phyloP scores from a whole-genome alignment of 2,329 filamentous ascomycete species.

The Aspergillus sergii region DNA sequence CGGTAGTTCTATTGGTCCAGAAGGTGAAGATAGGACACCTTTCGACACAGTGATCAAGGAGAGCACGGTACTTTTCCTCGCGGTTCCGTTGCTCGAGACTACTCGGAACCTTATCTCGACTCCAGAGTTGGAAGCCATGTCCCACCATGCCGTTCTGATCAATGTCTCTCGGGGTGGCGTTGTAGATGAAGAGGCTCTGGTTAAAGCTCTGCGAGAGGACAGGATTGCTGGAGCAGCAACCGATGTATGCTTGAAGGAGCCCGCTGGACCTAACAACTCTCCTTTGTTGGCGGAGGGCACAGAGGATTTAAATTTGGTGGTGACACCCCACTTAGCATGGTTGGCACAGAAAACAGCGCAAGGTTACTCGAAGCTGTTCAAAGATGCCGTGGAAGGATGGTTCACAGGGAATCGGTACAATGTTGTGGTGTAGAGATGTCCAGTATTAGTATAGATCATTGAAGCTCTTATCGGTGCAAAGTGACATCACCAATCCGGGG shows the following conservation, averaged over 20 bases:
- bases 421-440: neutral
- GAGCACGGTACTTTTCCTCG: slow-evolving; percentile 36
- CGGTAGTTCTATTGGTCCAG: slow-evolving; percentile 11
- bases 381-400: slow-evolving; percentile 52
- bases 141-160: slow-evolving; percentile 48
- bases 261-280: slow-evolving; percentile 47
- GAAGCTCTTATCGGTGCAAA: neutral
- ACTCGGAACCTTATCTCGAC: slow-evolving; percentile 39
- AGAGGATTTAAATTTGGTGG: slow-evolving; percentile 52
- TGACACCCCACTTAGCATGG: slow-evolving; percentile 60
- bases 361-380: slow-evolving; percentile 49
- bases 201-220: slow-evolving; percentile 47
- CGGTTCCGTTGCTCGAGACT: slow-evolving; percentile 32
- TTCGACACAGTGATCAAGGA: slow-evolving; percentile 34
- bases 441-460: neutral
- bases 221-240: slow-evolving; percentile 54
- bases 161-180: slow-evolving; percentile 56
- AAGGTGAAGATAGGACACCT: slow-evolving; percentile 18
- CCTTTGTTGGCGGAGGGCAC: slow-evolving; percentile 48
- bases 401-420: slow-evolving; percentile 31
- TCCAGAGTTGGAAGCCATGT: slow-evolving; percentile 49
- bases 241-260: slow-evolving; percentile 55
- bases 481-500: neutral
- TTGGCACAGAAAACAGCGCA: slow-evolving; percentile 51
- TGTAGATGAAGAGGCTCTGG: slow-evolving; percentile 53